Conservation (phyloP, 768 basidiomycete species). For the Pleurotus giganteus region DNA sequence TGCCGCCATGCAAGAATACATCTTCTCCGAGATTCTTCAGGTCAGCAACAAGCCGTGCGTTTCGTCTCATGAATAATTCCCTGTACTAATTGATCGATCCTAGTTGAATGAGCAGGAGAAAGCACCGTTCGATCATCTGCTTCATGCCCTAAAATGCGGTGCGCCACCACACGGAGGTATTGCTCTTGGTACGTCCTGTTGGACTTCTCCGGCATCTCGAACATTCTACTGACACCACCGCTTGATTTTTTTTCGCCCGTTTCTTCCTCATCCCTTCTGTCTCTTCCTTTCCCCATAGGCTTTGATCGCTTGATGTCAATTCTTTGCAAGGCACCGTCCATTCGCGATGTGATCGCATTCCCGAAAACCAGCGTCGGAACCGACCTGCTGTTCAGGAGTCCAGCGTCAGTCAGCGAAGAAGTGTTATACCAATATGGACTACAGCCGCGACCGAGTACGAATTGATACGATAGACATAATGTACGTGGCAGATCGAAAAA, state of each 20-base stretch:
- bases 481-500: conserved; percentile 11
- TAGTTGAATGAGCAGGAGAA: conserved; percentile 76
- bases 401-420: conserved; percentile 53
- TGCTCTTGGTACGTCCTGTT: conserved; percentile 66
- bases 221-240: conserved; percentile 1
- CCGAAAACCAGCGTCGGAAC: conserved; percentile 85
- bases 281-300: conserved; percentile 42
- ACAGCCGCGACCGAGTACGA: conserved; percentile 25
- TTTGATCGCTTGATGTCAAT: conserved; percentile 94
- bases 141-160: conserved; percentile 85
- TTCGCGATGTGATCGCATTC: conserved; percentile 95
- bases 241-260: background rate
- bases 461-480: conserved; percentile 18
- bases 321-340: conserved; percentile 81
- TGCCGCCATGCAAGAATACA: conserved; percentile 79
- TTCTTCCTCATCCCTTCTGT: conserved; percentile 9
- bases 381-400: conserved; percentile 89
- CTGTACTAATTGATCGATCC: conserved; percentile 12
- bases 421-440: conserved; percentile 67
- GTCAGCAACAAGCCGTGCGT: conserved; percentile 36
- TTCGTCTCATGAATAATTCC: conserved; percentile 10
- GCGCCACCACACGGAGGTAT: conserved; percentile 97
- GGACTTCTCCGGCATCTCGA: conserved; percentile 9
- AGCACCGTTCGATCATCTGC: conserved; percentile 75
- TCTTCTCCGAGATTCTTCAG: conserved; percentile 75